Conservation (phyloP, 176 grass and related monocot genomes). For the Oryza officinalis region DNA sequence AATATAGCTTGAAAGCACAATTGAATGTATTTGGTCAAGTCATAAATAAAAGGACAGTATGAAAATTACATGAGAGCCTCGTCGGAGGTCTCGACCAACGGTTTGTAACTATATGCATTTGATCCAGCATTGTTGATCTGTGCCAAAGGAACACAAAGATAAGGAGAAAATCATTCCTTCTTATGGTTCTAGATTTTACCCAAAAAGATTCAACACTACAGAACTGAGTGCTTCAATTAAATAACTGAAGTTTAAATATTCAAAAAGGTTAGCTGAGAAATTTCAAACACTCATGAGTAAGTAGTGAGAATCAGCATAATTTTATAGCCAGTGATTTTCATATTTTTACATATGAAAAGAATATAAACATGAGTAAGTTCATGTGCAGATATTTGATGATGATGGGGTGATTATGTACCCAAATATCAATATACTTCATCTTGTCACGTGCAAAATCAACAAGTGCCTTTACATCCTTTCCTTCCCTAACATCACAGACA, state of each 20-base stretch:
- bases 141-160: slow-evolving; percentile 18
- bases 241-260: slow-evolving; percentile 16
- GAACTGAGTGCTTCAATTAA: not conserved
- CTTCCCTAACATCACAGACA: slow-evolving; percentile 89
- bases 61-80: slow-evolving; percentile 88
- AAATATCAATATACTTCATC: slow-evolving; percentile 87
- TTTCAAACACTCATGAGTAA: not conserved
- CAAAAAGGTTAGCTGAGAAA: slow-evolving; percentile 5
- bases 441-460: slow-evolving; percentile 71
- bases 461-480: slow-evolving; percentile 86
- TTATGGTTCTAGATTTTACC: not conserved
- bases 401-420: slow-evolving; percentile 47
- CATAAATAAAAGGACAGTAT: slow-evolving; percentile 21
- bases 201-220: not conserved
- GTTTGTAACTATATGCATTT: slow-evolving; percentile 96
- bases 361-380: not conserved
- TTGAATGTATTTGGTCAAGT: not conserved
- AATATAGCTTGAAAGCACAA: not conserved
- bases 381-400: not conserved
- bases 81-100: slow-evolving; percentile 88
- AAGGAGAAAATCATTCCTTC: not conserved
- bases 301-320: slow-evolving; percentile 5
- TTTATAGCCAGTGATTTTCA: slow-evolving; percentile 3
- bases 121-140: slow-evolving; percentile 99
- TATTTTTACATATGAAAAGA: slow-evolving; percentile 6